phyloP scores from a whole-genome alignment of 495 filamentous ascomycete genomes.

The Letharia lupina region DNA sequence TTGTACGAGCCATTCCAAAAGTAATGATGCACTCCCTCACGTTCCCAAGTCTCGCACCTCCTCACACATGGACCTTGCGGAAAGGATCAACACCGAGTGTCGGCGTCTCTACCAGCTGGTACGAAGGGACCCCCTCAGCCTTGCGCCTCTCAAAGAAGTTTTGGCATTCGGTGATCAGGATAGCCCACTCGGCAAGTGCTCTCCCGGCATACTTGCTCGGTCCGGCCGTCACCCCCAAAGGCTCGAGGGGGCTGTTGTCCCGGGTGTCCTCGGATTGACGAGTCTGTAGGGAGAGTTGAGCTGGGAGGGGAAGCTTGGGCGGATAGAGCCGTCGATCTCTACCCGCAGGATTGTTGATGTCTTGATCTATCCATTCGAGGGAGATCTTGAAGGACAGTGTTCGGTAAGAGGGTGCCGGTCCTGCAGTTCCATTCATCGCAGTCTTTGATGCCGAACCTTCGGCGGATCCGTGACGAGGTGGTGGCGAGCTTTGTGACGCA shows the following conservation, averaged over 20 bases:
- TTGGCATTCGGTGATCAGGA: constrained; percentile 80
- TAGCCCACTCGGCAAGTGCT: constrained; percentile 84
- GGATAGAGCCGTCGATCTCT: constrained; percentile 56
- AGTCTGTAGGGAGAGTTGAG: constrained; percentile 44
- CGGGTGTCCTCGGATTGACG: not conserved
- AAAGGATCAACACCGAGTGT: constrained; percentile 79
- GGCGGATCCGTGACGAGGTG: not conserved
- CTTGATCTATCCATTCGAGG: constrained; percentile 61
- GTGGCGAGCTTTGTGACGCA: not conserved
- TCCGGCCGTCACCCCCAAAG: constrained; percentile 26
- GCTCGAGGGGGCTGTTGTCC: constrained; percentile 23
- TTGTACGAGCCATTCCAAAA: not conserved
- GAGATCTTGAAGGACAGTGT: constrained; percentile 70
- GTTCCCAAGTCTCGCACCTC: not conserved
- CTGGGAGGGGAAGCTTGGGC: constrained; percentile 67
- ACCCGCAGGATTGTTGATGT: constrained; percentile 39
- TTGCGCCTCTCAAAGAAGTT: constrained; percentile 83
- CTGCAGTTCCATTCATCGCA: constrained; percentile 4
- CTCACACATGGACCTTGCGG: constrained; percentile 42
- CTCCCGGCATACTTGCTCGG: constrained; percentile 71
- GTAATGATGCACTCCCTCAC: not conserved
- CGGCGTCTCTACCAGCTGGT: constrained; percentile 78
- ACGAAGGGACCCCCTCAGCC: constrained; percentile 70
- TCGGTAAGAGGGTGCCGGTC: constrained; percentile 39
- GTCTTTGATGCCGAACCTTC: constrained; percentile 4